These are phyloP conservation scores for Brassica hybrid DNA, from an alignment of 441 rosid genomes.

Conservation along the genomic window DNA sequence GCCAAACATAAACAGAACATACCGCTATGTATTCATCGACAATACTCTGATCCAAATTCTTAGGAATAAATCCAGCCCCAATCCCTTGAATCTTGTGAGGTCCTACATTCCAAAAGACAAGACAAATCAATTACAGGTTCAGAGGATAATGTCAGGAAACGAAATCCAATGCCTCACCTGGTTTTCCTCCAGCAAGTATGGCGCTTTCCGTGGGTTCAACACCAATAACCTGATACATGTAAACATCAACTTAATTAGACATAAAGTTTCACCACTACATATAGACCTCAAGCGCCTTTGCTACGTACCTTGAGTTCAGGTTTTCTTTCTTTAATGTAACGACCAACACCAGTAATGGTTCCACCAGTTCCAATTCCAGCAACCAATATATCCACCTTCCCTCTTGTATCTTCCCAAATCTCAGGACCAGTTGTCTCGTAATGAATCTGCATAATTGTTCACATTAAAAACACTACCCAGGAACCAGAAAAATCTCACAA, in stretches of 20 bases:
- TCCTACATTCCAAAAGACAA: conserved; percentile 54
- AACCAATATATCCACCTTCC: conserved; percentile 88
- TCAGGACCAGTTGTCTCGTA: too few species aligned
- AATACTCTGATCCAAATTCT: conserved; percentile 73
- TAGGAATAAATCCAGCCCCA: conserved; percentile 96
- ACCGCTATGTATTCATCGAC: conserved; percentile 94
- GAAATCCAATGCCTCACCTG: conserved; percentile 57
- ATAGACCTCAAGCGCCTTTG: neutral
- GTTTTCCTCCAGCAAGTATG: conserved; percentile 95
- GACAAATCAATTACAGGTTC: neutral
- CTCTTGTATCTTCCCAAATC: conserved; percentile 84
- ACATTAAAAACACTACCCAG: neutral
- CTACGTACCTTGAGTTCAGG: conserved; percentile 75
- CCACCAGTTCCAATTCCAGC: conserved; percentile 99
- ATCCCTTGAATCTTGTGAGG: conserved; percentile 99
- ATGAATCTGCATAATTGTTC: too few species aligned
- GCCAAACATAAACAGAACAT: conserved; percentile 7
- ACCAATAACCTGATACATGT: conserved; percentile 76
- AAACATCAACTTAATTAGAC: conserved; percentile 33
- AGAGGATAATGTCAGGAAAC: conserved; percentile 4
- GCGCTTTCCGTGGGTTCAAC: conserved; percentile 91
- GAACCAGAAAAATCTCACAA: neutral
- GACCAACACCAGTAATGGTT: conserved; percentile 88
- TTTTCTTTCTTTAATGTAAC: conserved; percentile 82
- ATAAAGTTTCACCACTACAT: neutral